Conservation (phyloP, 2,329 filamentous ascomycete species). For the Cyclaneusma minus region DNA sequence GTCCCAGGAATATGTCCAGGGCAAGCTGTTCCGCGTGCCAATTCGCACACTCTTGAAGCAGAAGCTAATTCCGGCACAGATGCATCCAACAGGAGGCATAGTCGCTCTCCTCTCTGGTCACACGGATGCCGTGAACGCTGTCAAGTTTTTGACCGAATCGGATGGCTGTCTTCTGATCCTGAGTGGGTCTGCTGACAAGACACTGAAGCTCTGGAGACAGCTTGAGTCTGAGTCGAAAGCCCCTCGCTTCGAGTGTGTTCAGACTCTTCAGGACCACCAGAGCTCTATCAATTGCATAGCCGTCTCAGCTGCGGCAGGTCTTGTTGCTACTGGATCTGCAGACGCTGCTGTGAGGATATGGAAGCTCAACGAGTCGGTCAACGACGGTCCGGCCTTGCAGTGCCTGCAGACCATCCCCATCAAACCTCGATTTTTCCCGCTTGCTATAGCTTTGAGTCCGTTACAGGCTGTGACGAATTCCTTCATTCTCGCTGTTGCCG, state of each 20-base stretch:
- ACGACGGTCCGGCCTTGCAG: constrained; percentile 24
- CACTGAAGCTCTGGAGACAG: constrained; percentile 57
- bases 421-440: constrained; percentile 65
- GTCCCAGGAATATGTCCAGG: constrained; percentile 67
- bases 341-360: constrained; percentile 63
- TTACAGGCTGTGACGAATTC: constrained; percentile 35
- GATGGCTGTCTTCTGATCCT: constrained; percentile 43
- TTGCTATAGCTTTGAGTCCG: constrained; percentile 54
- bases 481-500: constrained; percentile 66
- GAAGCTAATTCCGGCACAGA: too few species aligned
- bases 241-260: constrained; percentile 22
- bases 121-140: constrained; percentile 62
- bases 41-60: background rate
- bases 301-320: constrained; percentile 15
- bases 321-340: constrained; percentile 66
- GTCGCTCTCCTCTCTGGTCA: constrained; percentile 58
- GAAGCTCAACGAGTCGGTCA: constrained; percentile 31
- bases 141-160: constrained; percentile 51
- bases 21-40: background rate
- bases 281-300: constrained; percentile 59
- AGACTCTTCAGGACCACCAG: constrained; percentile 51
- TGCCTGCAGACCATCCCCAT: constrained; percentile 57
- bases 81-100: constrained; percentile 38
- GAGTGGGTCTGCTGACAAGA: constrained; percentile 70
- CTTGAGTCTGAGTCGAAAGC: constrained; percentile 14